Conservation (phyloP, 177 flowering plant species). For the Vitis hybrid region DNA sequence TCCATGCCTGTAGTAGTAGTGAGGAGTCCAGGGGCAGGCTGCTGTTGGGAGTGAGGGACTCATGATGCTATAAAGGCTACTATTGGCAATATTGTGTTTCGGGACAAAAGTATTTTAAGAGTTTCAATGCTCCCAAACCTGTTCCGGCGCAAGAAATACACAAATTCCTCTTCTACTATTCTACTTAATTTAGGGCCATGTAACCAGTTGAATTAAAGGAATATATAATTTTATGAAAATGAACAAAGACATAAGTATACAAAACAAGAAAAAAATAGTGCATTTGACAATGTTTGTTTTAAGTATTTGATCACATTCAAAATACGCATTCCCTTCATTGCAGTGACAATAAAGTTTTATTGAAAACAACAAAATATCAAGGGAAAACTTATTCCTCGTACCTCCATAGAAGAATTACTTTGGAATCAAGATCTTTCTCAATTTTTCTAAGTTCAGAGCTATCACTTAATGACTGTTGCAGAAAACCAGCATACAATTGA, state of each 20-base stretch:
- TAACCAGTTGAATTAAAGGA: neutral
- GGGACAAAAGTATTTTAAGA: too few relatives aligned
- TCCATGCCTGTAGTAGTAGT: too few relatives aligned
- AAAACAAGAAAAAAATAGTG: neutral
- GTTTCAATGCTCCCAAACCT: too few relatives aligned
- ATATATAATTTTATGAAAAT: neutral
- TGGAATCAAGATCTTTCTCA: constrained; percentile 89
- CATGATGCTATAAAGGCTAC: too few relatives aligned
- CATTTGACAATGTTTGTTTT: neutral
- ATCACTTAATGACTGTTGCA: constrained; percentile 60
- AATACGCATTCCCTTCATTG: neutral
- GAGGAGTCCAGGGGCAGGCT: too few relatives aligned
- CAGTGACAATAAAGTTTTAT: neutral
- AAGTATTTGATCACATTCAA: neutral
- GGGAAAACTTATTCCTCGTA: constrained; percentile 18
- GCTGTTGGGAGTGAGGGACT: too few relatives aligned
- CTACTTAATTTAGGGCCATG: too few relatives aligned
- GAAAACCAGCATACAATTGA: constrained; percentile 75
- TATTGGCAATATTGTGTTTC: too few relatives aligned
- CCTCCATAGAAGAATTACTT: constrained; percentile 99
- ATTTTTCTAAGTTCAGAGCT: constrained; percentile 63
- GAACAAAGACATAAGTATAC: neutral
- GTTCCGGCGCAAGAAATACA: too few relatives aligned
- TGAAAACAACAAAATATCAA: neutral
- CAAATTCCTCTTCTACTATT: too few relatives aligned